Conservation (phyloP, 148 eudicot genomes). For the Diospyros kaki region DNA sequence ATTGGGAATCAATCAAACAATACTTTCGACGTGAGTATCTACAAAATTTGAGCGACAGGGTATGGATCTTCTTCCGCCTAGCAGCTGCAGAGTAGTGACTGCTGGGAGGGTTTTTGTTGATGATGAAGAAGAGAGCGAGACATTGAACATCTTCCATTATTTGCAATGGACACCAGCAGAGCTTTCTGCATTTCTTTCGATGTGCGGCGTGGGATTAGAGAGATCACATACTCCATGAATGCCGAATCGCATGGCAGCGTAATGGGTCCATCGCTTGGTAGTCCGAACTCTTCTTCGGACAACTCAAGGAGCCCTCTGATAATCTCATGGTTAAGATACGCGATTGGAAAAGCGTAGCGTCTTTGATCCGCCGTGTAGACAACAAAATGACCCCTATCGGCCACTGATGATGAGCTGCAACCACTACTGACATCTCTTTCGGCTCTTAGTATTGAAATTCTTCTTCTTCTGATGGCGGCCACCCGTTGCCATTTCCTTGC, state of each 20-base stretch:
- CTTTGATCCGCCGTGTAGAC: conserved; percentile 22
- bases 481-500: conserved; percentile 10
- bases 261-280: conserved; percentile 26
- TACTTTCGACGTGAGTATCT: neutral
- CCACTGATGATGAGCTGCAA: conserved; percentile 11
- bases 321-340: conserved; percentile 19
- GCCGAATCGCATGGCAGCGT: conserved; percentile 20
- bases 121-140: neutral
- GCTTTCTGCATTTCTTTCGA: conserved; percentile 22
- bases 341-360: conserved; percentile 25
- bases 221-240: conserved; percentile 23
- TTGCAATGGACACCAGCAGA: conserved; percentile 17
- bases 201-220: conserved; percentile 18
- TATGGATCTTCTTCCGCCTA: neutral
- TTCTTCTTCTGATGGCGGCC: conserved; percentile 26
- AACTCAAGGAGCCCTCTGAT: conserved; percentile 21
- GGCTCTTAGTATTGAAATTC: conserved; percentile 13
- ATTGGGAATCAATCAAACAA: too few relatives aligned
- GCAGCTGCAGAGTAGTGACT: neutral
- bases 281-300: conserved; percentile 32
- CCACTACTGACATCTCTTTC: neutral
- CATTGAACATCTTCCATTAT: conserved; percentile 1
- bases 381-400: conserved; percentile 29
- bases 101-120: neutral
- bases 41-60: neutral